Evolutionary conservation across 2,329 filamentous ascomycete genomes (phyloP).

Genomic region (Alternaria burnsii): DNA sequence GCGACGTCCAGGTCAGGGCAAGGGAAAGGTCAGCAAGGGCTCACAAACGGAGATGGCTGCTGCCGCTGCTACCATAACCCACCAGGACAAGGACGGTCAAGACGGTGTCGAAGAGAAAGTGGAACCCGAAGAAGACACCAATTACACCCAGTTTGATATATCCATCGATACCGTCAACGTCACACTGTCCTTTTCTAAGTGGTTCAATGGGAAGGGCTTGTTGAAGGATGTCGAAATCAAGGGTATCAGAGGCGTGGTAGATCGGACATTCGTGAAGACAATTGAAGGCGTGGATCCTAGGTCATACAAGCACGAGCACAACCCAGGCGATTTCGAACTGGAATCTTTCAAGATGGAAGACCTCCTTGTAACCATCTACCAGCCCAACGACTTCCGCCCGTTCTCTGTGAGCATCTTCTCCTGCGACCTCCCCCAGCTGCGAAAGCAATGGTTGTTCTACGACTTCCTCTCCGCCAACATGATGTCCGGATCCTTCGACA

Average conservation of each 20-base stretch:
- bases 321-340: slow-evolving; percentile 94
- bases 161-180: slow-evolving; percentile 96
- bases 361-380: slow-evolving; percentile 87
- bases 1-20: slow-evolving; percentile 81
- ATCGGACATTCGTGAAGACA: slow-evolving; percentile 84
- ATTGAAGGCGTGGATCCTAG: slow-evolving; percentile 78
- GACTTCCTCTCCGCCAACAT: slow-evolving; percentile 95
- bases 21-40: slow-evolving; percentile 88
- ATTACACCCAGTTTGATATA: slow-evolving; percentile 97
- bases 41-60: slow-evolving; percentile 85
- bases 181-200: slow-evolving; percentile 95
- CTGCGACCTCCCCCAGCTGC: slow-evolving; percentile 88
- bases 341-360: slow-evolving; percentile 97
- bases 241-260: slow-evolving; percentile 89
- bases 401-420: slow-evolving; percentile 96
- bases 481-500: slow-evolving; percentile 94
- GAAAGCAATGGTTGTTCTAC: slow-evolving; percentile 98
- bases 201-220: slow-evolving; percentile 96
- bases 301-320: slow-evolving; percentile 85
- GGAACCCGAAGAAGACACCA: slow-evolving; percentile 80
- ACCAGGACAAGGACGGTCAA: slow-evolving; percentile 49
- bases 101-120: slow-evolving; percentile 49
- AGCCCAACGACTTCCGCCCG: slow-evolving; percentile 89
- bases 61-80: slow-evolving; percentile 77
- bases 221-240: slow-evolving; percentile 93